Evolutionary conservation across 768 basidiomycete species (phyloP).

Genomic region (Floccularia luteovirens): DNA sequence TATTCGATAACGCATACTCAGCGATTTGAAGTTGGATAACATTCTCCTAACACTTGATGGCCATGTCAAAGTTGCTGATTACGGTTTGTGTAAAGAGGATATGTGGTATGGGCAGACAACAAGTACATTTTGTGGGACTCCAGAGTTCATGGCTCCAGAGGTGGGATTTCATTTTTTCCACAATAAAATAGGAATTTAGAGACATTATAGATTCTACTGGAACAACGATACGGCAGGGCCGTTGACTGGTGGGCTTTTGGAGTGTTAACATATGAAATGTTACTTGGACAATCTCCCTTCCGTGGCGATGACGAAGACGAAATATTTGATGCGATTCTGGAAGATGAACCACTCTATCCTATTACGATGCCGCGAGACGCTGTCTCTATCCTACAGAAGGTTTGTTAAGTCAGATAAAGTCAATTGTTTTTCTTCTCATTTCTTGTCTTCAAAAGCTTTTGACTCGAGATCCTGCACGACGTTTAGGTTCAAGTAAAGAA

Average conservation of each 20-base stretch:
- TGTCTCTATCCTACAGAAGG: slow-evolving; percentile 92
- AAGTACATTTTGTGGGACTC: slow-evolving; percentile 98
- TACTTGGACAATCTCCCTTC: slow-evolving; percentile 98
- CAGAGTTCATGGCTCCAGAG: slow-evolving; percentile 99
- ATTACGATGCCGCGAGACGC: slow-evolving; percentile 99
- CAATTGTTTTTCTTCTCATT: slow-evolving; percentile 4
- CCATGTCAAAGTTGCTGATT: slow-evolving; percentile 98
- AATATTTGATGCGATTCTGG: slow-evolving; percentile 98
- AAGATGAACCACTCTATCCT: slow-evolving; percentile 97
- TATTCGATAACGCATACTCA: slow-evolving; percentile 19
- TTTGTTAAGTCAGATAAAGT: slow-evolving; percentile 18
- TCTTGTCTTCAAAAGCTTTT: slow-evolving; percentile 50
- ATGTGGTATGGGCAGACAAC: slow-evolving; percentile 98
- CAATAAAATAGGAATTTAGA: slow-evolving; percentile 4
- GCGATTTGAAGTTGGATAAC: slow-evolving; percentile 97
- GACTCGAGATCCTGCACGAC: slow-evolving; percentile 84
- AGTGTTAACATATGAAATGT: slow-evolving; percentile 97
- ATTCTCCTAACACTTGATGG: slow-evolving; percentile 95
- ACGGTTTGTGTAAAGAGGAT: slow-evolving; percentile 98
- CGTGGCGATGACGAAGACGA: slow-evolving; percentile 99
- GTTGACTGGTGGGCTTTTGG: slow-evolving; percentile 99
- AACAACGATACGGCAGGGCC: slow-evolving; percentile 96
- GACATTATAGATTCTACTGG: slow-evolving; percentile 83
- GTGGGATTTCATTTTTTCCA: slow-evolving; percentile 31
- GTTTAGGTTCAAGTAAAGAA: slow-evolving; percentile 84